Base-by-base conservation (phyloP, 176 grass and related monocot species). In the Lolium rigidum region DNA sequence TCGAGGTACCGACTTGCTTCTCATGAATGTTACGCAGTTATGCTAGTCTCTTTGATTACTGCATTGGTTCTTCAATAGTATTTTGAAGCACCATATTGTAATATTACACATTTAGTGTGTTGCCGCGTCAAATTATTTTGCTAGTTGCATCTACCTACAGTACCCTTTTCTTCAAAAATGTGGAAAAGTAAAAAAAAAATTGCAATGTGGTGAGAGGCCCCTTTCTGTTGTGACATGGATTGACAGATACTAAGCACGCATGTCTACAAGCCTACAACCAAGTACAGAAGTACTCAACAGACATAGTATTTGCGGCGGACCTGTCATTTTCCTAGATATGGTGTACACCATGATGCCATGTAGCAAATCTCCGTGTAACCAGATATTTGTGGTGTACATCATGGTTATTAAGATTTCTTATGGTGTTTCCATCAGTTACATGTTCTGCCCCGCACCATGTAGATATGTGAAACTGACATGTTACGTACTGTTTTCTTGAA, bases 1-100 rank as follows among this genome's bases (percentile, higher is more conserved):
- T 98, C 83, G 90, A 98, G 93, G 97, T 98, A 94, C n/a, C 1
- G 0, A 9, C 24, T 35, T 61, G 31, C 16, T 68, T 55, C 52
- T 47, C 10, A 31, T 70, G 31, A 80, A 68, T 58, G 18, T 28
- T 75, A 54, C 58, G n/a, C 35, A 31, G 82, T 18, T 75, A 47
- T 77, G 39, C 50, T 51, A 86, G 10, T 82, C 70, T 86, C 48
- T 26, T 72, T 73, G 25, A 62, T 68, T 87, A 38, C 44, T 58
- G 3, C 16, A 2, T 50, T 56, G 22, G 24, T 57, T 35, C 57
- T 65, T 68, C 11, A 24, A 31, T 18, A n/a, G n/a, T n/a, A 64
- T 46, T 10, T 43, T 69, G 25, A 46, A 78, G 14, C 52, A 41
- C 4, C 9, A 59, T 52, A 21, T 16, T 26, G 3, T 18, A 28